These are phyloP conservation scores for Heracleum sosnowskyi DNA, from an alignment of 129 eudicot species.

Conservation along the genomic window DNA sequence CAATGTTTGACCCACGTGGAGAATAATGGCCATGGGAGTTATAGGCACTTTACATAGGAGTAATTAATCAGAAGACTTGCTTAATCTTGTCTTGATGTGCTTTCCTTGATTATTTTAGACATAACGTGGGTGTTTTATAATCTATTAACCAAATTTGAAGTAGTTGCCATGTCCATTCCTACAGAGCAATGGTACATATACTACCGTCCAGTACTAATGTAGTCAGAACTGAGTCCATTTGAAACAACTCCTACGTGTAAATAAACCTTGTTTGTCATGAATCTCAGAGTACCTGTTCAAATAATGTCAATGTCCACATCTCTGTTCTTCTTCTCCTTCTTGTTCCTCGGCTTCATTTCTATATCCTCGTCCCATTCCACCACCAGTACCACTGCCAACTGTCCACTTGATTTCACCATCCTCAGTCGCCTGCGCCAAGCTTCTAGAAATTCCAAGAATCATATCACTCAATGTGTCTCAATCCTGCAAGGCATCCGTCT, in stretches of 20 bases:
- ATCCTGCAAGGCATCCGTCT: constrained; percentile 6
- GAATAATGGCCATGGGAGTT: background rate
- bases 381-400: background rate
- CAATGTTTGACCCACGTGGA: background rate
- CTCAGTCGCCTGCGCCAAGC: background rate
- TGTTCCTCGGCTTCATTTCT: background rate
- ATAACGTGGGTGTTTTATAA: background rate
- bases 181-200: background rate
- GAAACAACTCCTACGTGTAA: background rate
- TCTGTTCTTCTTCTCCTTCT: background rate
- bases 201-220: too few relatives aligned
- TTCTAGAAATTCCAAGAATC: background rate
- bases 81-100: background rate
- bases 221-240: background rate
- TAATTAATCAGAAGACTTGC: too few relatives aligned
- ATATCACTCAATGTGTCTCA: background rate
- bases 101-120: background rate
- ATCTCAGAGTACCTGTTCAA: background rate
- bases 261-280: background rate
- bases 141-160: background rate
- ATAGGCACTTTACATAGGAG: too few relatives aligned
- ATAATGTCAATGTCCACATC: background rate
- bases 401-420: constrained; percentile 1
- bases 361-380: background rate
- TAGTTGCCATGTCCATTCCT: background rate